Conservation (phyloP, 345 rosid species). For the Ricinus communis region DNA sequence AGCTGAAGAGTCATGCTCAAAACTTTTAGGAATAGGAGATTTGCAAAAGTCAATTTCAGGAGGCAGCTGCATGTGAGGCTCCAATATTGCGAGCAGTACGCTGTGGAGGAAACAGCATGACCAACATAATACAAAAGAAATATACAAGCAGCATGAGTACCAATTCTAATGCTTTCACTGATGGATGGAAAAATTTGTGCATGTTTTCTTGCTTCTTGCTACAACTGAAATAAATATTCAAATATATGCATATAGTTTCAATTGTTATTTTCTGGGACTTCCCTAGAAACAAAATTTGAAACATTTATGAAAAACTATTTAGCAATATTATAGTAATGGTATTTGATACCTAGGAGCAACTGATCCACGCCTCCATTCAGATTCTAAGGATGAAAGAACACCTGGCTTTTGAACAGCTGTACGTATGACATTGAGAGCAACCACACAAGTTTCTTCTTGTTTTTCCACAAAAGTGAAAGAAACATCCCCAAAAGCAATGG, state of each 20-base stretch:
- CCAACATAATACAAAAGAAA: slow-evolving; percentile 5
- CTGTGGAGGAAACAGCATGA: slow-evolving; percentile 43
- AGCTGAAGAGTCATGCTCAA: slow-evolving; percentile 41
- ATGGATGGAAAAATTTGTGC: neutral
- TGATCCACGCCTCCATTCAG: slow-evolving; percentile 78
- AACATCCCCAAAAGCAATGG: slow-evolving; percentile 60
- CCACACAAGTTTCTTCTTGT: slow-evolving; percentile 53
- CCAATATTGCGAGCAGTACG: slow-evolving; percentile 77
- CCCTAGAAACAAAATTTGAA: neutral
- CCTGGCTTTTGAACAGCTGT: slow-evolving; percentile 67
- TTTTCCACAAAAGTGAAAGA: slow-evolving; percentile 50
- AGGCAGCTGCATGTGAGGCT: slow-evolving; percentile 70
- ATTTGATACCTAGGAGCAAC: slow-evolving; percentile 71
- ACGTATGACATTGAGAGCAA: slow-evolving; percentile 66
- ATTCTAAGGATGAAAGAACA: slow-evolving; percentile 74
- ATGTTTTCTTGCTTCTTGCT: slow-evolving; percentile 3
- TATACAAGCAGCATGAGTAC: neutral
- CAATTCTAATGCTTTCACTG: slow-evolving; percentile 1
- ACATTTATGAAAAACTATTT: neutral
- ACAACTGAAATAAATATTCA: neutral
- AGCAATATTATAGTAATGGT: slow-evolving; percentile 12
- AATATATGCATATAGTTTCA: neutral
- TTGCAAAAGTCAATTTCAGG: slow-evolving; percentile 74
- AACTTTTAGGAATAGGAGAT: slow-evolving; percentile 35
- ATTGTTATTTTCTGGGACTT: neutral